Base-by-base conservation (phyloP, 1,284 basidiomycete genomes). In the Cutaneotrichosporon cyanovorans region DNA sequence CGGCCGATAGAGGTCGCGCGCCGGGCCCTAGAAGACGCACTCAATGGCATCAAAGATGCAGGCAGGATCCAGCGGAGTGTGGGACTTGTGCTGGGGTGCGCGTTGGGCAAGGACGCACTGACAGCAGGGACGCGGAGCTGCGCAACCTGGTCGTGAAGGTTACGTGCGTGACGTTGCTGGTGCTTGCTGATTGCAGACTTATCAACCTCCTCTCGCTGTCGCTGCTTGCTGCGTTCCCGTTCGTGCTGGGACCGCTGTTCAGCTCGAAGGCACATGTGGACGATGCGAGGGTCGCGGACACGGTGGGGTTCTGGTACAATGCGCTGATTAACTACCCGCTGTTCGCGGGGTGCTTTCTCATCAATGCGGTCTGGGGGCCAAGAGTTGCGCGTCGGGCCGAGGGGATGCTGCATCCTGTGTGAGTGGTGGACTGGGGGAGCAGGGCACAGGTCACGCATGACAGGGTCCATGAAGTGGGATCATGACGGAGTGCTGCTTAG, bases 181-280 rank as follows among this genome's bases (percentile, higher is more conserved):
- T 2, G 20, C 7, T 14, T 21, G 34, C 18, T 22, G 22, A 39
- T 15, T n/a, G 30, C 47, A 70, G 69, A 4, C 48, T 69, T n/a
- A 63, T 73, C 56, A 73, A 73, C 57, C 55, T 69, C 28, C 57
- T 72, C 11, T 66, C 68, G 8, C 59, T 73, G 2, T 30, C 68
- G 10, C 53, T 66, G 5, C 60, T 73, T 8, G 67, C 68, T 0
- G 57, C 69, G 28, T 62, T 65, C 33, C 64, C 67, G 3, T 46
- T 66, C 21, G 49, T 72, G 38, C 51, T 73, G 46, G 61, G 63
- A 1, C 66, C 69, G 0, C 38, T 64, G 2, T 40, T 67, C 37
- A 30, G 39, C 23, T 41, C 54, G 4, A 8, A 8, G 14, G 15
- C 8, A 34, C 25, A 28, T 28, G 35, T 28, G 20, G 25, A 33